These are phyloP conservation scores for Globisporangium splendens DNA, from an alignment of 352 stramenopile species.

Conservation along the genomic window DNA sequence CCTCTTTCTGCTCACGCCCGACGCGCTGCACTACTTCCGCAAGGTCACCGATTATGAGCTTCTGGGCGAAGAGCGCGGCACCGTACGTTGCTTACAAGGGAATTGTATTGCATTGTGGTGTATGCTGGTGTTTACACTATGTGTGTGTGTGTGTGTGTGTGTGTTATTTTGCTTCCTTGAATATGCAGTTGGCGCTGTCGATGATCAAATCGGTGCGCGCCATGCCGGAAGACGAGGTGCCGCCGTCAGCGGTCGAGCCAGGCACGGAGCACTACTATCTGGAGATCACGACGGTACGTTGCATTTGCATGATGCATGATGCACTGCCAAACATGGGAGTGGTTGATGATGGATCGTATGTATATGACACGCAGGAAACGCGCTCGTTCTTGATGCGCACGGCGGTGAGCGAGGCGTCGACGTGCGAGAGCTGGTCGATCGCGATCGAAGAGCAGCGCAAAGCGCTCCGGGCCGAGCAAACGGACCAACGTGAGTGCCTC, in stretches of 20 bases:
- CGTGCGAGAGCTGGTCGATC: constrained; percentile 83
- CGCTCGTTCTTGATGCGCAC: constrained; percentile 76
- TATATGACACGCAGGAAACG: constrained; percentile 32
- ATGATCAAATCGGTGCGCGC: constrained; percentile 64
- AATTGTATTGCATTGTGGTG: background rate
- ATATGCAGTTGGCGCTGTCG: constrained; percentile 48
- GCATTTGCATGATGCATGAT: background rate
- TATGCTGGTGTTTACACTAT: background rate
- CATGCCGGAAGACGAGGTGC: constrained; percentile 75
- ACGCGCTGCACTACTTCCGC: constrained; percentile 81
- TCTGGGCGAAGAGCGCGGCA: constrained; percentile 73
- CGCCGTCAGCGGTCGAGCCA: constrained; percentile 40
- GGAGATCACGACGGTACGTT: constrained; percentile 65
- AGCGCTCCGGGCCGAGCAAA: constrained; percentile 43
- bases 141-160: constrained; percentile 4
- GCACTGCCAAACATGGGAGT: background rate
- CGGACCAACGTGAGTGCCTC: constrained; percentile 48
- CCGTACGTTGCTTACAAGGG: constrained; percentile 36
- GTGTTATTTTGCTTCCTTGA: too few relatives aligned
- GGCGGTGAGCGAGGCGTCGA: constrained; percentile 60
- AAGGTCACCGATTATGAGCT: constrained; percentile 69
- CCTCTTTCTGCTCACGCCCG: constrained; percentile 78
- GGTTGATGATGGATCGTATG: background rate
- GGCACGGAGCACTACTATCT: constrained; percentile 78
- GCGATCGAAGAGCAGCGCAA: constrained; percentile 83